Evolutionary conservation across 2,329 filamentous ascomycete species (phyloP), one percentile per base, ranked within the genome.

Genomic region (Colletotrichum brevisporum): DNA sequence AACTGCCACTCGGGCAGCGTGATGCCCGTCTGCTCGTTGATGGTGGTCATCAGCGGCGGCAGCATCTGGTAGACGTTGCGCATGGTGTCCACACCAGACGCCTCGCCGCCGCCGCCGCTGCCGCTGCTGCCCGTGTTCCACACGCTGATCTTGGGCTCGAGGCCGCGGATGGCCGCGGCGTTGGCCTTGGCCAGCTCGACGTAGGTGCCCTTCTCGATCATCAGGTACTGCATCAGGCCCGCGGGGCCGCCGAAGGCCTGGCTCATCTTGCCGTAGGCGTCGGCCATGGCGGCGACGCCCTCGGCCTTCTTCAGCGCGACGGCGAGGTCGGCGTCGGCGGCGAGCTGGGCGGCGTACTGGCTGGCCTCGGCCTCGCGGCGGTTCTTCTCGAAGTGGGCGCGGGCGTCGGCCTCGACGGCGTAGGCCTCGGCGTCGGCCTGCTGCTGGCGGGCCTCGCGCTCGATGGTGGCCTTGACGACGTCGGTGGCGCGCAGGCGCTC

Each of bases 11-110:
- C 88, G 1, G 94, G 94, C 6, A 95, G 89, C 1, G 87, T 86
- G 75, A 97, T 94, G 0, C 94, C 94, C 0, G 94, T 97, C 84
- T 97, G 94, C 69, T 97, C 94, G 74, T 96, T 91, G 75, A 97
- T 95, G 0, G 94, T 97, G 10, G 88, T 90, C 82, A 97, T 90
- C 21, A 97, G 85, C 5, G 94, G 94, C 43, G 94, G 94, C 70
- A 97, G 83, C 78, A 90, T 92, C 84, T 96, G 94, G 82, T 96
- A 95, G 45, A 97, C 86, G 74, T 95, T 95, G 72, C 93, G 86
- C 81, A 96, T 91, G 4, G 91, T 86, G 67, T 93, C 90, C 63
- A 87, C 83, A 50, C 80, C 78, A 2, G 71, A 63, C 48, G 79
- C 79, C 27, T 79, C 81, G 50, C 77, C 82, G n/a, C 80, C 83